Evolutionary conservation across 2,329 filamentous ascomycete species (phyloP), one percentile per base, ranked within the genome.

Genomic region (Endoconidiophora laricicola): DNA sequence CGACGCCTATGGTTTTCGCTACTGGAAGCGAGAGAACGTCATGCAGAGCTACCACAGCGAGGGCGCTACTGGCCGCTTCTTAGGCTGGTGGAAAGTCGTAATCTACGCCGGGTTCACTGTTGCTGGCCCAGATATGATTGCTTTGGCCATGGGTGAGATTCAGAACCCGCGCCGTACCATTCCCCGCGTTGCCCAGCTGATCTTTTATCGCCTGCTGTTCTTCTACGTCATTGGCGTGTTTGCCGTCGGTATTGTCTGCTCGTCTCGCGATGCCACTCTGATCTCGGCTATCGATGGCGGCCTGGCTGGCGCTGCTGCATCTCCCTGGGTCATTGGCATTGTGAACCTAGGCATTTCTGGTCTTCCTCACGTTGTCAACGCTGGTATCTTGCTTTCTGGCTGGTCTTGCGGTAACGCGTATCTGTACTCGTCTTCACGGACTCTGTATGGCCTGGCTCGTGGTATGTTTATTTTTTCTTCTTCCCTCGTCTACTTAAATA

Each of bases 211-310:
- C 45, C 67, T 86, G 29, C 79, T 79, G 0, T 64, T 72, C 1
- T 85, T 86, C 64, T 86, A 85, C 63, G 71, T 85, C n/a, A 68
- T 86, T 62, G 57, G 67, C 67, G 71, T 81, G 42, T 79, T 77
- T 54, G 66, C 69, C 33, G 73, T 69, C 33, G 66, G 72, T 20
- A 72, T 79, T 38, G 60, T 74, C 10, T 63, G 72, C 39, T 78
- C 78, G 59, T 74, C 65, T 73, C 79, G 69, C 61, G 72, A 60
- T 50, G 33, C 3, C 56, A 60, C 36, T 60, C 65, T 52, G 72
- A 78, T 50, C 1, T 63, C 61, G 26, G 55, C 61, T 57, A 62
- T 67, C 46, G 72, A 71, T 14, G 71, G 78, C 16, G 46, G 42
- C 42, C 41, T 55, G 68, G 75, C 53, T 71, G 72, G 67, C 4